Evolutionary conservation across 768 basidiomycete species (phyloP), one percentile per base, ranked within the genome.

Genomic region (Postia placenta): DNA sequence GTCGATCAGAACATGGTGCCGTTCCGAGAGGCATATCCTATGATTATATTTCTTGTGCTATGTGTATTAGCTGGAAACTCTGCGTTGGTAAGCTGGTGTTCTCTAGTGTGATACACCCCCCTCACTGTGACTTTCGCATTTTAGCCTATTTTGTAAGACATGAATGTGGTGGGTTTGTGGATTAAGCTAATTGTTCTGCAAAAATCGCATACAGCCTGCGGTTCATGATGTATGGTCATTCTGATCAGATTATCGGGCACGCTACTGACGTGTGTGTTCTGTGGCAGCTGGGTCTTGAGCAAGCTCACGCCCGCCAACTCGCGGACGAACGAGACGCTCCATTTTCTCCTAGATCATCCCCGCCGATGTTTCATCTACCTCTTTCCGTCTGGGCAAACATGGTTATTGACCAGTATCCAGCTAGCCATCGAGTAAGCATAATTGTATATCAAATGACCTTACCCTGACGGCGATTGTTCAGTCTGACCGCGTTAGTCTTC

Each of bases 331-430:
- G 90, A 93, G 65, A 88, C 91, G 0, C 72, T 95, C 1, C 83
- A 82, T 48, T 98, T 97, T 64, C 78, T 98, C 4, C 76, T 98
- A 5, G 92, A 96, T 59, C 95, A 97, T 62, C 94, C 95, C 11
- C 81, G 95, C 15, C 79, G 89, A 54, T 95, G 92, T 65, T 93
- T 86, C 59, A 81, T 92, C 17, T 87, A 91, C 64, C 75, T 95
- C 5, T 95, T 95, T 54, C 92, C 92, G 0, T 81, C 90, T 0
- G 87, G 90, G 58, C 93, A 96, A 63, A 96, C 93, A 2, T 92
- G 91, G 90, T 85, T 94, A 52, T 78, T 96, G 7, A 54, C 91
- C 3, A 74, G 76, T 1, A 64, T 92, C 22, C 71, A 95, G 23
- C 36, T 87, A 6, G 52, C 71, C 1, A 67, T 94, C 40, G 90